Evolutionary conservation across 495 filamentous ascomycete genomes (phyloP), one percentile per base, ranked within the genome.

Genomic region (Hyaloscypha finlandica): DNA sequence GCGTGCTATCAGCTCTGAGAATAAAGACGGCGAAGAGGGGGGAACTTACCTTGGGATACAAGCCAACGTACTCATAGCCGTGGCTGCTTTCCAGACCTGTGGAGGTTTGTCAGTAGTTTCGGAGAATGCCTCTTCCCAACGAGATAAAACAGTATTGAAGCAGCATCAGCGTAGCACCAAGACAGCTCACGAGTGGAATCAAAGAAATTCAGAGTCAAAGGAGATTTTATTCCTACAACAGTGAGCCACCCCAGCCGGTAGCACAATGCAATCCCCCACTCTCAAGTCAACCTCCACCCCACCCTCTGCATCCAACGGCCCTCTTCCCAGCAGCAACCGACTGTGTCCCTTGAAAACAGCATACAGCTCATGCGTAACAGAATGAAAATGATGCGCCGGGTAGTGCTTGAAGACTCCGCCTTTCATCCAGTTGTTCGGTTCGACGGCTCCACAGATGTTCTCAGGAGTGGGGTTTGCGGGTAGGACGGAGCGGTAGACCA

Each of bases 301-400:
- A 54, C 71, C 76, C n/a, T 70, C 70, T 6, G 56, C 20, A 64
- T 80, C 78, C 31, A 77, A 59, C 54, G 78, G 76, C 9, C 76
- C 75, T 55, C 70, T 62, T 4, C 77, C 76, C 29, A 79, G 72
- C 37, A 77, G 58, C 58, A 79, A 61, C 19, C 61, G 63, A 58
- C 74, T 77, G 5, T 33, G 63, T 11, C 78, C 78, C 37, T 73
- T 71, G 65, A 78, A 73, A 11, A 79, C 71, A 39, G 76, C 78
- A 71, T 79, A 80, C 62, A 74, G 77, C 66, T 80, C 76, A 64
- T 78, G 78, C 3, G 77, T 78, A 0, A 77, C 73, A 30, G 71
- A 72, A 63, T 79, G 78, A 63, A 76, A 79, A 62, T 80, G 77
- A 57, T 73, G 71, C 22, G 75, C 68, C 6, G 57, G 33, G 61